These are phyloP conservation scores for Flaveria bidentis DNA, from an alignment of 129 eudicot genomes.

Conservation along the genomic window DNA sequence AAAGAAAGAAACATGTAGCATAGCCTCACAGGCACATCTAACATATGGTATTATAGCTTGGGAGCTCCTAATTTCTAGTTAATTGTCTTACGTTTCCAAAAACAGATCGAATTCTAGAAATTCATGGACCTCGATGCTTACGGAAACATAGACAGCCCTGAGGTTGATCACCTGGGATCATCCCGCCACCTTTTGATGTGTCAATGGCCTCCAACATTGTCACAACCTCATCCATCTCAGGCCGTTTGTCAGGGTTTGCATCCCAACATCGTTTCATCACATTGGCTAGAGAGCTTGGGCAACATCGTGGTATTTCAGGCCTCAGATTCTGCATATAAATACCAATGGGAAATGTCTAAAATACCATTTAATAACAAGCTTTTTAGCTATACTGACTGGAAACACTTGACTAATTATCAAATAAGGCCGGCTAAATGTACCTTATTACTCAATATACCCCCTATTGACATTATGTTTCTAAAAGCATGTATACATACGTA, in stretches of 20 bases:
- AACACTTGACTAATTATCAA: too few species aligned
- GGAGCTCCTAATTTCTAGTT: conserved; percentile 31
- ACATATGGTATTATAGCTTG: conserved; percentile 18
- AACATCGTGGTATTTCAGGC: conserved; percentile 90
- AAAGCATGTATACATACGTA: too few species aligned
- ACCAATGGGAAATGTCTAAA: conserved; percentile 1
- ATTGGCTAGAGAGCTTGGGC: conserved; percentile 77
- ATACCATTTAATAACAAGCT: conserved; percentile 7
- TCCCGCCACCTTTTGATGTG: conserved; percentile 90
- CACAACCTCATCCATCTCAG: conserved; percentile 92
- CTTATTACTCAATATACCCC: too few species aligned
- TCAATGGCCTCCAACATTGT: conserved; percentile 72
- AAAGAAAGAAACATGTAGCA: conserved; percentile 30
- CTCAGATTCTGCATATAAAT: conserved; percentile 55
- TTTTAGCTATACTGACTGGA: background rate
- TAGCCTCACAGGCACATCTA: conserved; percentile 18
- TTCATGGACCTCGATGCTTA: conserved; percentile 70
- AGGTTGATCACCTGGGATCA: conserved; percentile 78
- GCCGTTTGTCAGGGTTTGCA: conserved; percentile 83
- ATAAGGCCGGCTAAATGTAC: too few species aligned
- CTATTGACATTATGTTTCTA: too few species aligned
- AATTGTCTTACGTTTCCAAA: conserved; percentile 23
- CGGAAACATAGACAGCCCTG: conserved; percentile 81
- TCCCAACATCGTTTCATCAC: conserved; percentile 96
- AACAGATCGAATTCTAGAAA: conserved; percentile 18